Percentiles rank a stretch among this genome's conserved stretches.
Conservation (phyloP, 164 flowering plant genomes). For the Sedum album region DNA sequence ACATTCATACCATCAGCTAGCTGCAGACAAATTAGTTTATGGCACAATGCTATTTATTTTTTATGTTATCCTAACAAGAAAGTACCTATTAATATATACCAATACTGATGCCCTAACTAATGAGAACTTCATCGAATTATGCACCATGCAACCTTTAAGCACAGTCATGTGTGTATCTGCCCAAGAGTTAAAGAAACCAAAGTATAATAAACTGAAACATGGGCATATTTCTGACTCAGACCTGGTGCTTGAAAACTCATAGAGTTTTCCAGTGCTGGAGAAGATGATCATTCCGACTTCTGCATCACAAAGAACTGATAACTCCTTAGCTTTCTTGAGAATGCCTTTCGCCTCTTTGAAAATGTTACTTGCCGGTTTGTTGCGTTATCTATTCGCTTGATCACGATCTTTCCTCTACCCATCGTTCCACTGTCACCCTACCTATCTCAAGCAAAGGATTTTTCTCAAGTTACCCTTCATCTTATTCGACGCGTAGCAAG, state of each 20-base stretch:
- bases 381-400: constrained; percentile 56
- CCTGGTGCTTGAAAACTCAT: constrained; percentile 66
- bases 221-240: constrained; percentile 1
- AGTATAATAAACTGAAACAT: background rate
- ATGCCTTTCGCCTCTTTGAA: constrained; percentile 64
- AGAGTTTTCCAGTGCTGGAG: constrained; percentile 68
- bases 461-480: too few relatives aligned
- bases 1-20: background rate
- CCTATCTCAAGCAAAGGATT: too few relatives aligned
- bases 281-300: constrained; percentile 70
- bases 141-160: background rate
- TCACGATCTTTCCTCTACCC: constrained; percentile 86
- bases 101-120: background rate
- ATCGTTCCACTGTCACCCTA: constrained; percentile 7
- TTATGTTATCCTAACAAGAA: background rate
- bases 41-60: background rate
- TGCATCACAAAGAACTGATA: constrained; percentile 70
- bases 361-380: constrained; percentile 81
- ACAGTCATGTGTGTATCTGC: background rate
- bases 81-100: too few relatives aligned
- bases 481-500: too few relatives aligned
- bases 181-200: background rate
- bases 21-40: background rate
- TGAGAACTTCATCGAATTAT: background rate
- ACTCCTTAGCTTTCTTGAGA: constrained; percentile 75